A percentile compares a stretch with the other conserved stretches of the same genome.
phyloP scores from a whole-genome alignment of 2,329 filamentous ascomycete genomes.

The Verticillium alfalfae region DNA sequence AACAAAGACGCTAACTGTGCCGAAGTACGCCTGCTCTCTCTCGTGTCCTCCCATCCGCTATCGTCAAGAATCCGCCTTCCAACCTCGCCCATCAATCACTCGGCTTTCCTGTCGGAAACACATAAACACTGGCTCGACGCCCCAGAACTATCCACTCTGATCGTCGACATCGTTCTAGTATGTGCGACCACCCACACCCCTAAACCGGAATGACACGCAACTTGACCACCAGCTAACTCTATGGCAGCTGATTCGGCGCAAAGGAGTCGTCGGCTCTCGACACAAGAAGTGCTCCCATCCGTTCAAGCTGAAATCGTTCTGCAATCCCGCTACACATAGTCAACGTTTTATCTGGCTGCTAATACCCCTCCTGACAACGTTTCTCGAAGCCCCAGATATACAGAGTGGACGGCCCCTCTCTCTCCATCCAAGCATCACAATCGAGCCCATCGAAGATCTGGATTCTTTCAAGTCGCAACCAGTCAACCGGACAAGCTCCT shows the following conservation, averaged over 20 bases:
- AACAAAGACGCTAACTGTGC: not conserved
- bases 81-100: not conserved
- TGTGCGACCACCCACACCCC: too few relatives aligned
- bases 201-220: too few relatives aligned
- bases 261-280: too few relatives aligned
- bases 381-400: too few relatives aligned
- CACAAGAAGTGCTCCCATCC: too few relatives aligned
- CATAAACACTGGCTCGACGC: not conserved
- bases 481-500: conserved; percentile 34
- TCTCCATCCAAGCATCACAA: conserved; percentile 23
- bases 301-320: too few relatives aligned
- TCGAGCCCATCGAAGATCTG: not conserved
- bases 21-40: not conserved
- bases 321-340: too few relatives aligned
- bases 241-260: too few relatives aligned
- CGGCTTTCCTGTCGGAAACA: not conserved
- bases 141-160: too few relatives aligned
- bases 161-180: too few relatives aligned
- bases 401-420: conserved; percentile 37
- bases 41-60: not conserved
- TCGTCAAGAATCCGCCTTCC: not conserved
- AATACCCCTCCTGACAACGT: too few relatives aligned
- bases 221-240: not conserved
- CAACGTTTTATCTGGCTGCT: too few relatives aligned
- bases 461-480: conserved; percentile 11